phyloP scores from a whole-genome alignment of 345 rosid species.

The Gossypium australe region DNA sequence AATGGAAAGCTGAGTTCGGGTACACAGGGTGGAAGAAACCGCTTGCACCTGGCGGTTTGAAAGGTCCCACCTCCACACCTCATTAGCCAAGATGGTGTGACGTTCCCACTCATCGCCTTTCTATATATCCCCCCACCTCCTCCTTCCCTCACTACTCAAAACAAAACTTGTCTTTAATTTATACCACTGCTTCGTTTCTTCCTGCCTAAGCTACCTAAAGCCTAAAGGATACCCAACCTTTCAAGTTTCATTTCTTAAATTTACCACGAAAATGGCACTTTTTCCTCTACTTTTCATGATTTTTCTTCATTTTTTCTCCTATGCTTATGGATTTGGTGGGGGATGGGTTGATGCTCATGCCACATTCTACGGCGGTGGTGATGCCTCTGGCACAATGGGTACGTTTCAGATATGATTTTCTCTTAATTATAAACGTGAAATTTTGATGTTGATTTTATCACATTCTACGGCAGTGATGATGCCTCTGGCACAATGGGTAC shows the following conservation, averaged over 20 bases:
- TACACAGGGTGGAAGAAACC: neutral
- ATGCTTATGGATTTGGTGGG: neutral
- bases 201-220: neutral
- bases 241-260: neutral
- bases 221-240: too few relatives aligned
- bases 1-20: neutral
- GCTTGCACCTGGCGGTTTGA: conserved; percentile 27
- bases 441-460: too few relatives aligned
- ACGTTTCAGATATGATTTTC: neutral
- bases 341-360: conserved; percentile 1
- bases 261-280: neutral
- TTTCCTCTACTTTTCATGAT: neutral
- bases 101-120: neutral
- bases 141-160: neutral
- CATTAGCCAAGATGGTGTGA: conserved; percentile 10
- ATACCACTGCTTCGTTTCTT: neutral
- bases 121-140: conserved; percentile 17
- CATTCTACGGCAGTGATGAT: neutral
- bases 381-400: conserved; percentile 12
- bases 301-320: neutral
- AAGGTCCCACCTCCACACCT: conserved; percentile 15
- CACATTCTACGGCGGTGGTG: conserved; percentile 2
- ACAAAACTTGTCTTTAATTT: neutral
- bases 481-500: conserved; percentile 10
- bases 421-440: neutral